Evolutionary conservation across 106 monocot species (phyloP), one percentile per base, ranked within the genome.

Genomic region (Dactylorhiza incarnata): DNA sequence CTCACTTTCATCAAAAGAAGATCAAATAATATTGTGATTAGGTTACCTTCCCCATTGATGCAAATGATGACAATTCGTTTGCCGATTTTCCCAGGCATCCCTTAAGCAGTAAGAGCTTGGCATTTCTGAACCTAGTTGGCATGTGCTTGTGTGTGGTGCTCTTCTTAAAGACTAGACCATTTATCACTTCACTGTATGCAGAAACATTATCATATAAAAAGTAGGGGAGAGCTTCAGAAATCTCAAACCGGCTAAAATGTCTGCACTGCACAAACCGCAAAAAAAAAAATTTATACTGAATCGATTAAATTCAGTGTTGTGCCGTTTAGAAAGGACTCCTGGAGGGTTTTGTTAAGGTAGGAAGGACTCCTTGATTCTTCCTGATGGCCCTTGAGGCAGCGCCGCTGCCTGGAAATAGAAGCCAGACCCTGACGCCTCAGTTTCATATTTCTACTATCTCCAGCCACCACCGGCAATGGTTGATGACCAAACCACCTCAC

Each of bases 91-190:
- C 89, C 54, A 94, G 90, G 45, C 75, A 78, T 11, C 91, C 94
- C 66, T 79, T 73, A 43, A 99, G 76, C 20, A 99, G 79, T 62
- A 99, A 82, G 22, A 99, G 72, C 71, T 83, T 88, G 17, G 99
- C 88, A 75, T 94, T 89, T 76, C 63, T 81, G 59, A 84, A 82
- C 15, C 77, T 84, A 56, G 99, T 94, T 13, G 94, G 83, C 99
- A 99, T 99, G 86, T 92, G 99, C 78, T 99, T 99, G 62, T 99
- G 99, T 22, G 99, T 91, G 77, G 92, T 78, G 56, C 85, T 94
- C 58, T 99, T 99, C 83, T 92, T 99, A 77, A 94, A 99, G 49
- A 99, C 99, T 77, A 94, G 82, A 5, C 94, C 97, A 24, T 90
- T 89, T 74, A 99, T 85, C 78, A 99, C 87, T 84, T 91, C 79